These are phyloP conservation scores for Multifurca ochricompacta DNA, from an alignment of 768 basidiomycete genomes.

Conservation along the genomic window DNA sequence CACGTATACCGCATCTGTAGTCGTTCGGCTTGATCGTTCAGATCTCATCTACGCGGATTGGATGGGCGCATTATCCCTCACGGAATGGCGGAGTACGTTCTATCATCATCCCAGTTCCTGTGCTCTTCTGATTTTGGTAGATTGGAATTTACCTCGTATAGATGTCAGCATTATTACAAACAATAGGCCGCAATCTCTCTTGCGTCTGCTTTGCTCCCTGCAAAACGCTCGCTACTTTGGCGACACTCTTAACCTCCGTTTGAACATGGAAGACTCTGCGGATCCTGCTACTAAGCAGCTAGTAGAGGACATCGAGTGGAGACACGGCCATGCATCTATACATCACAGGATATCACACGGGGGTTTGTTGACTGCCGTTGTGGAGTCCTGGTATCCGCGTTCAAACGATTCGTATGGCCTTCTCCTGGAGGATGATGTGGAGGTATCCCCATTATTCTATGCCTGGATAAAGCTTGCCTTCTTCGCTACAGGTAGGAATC, in stretches of 20 bases:
- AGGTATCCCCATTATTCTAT: slow-evolving; percentile 77
- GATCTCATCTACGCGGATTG: slow-evolving; percentile 50
- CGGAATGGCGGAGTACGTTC: slow-evolving; percentile 51
- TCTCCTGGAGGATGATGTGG: slow-evolving; percentile 80
- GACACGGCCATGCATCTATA: slow-evolving; percentile 47
- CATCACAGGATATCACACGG: slow-evolving; percentile 73
- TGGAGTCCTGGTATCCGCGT: slow-evolving; percentile 84
- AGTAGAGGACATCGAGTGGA: slow-evolving; percentile 49
- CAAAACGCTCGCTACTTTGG: slow-evolving; percentile 55
- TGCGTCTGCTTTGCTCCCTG: slow-evolving; percentile 58
- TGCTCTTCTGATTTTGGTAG: slow-evolving; percentile 33
- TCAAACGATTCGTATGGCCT: slow-evolving; percentile 69
- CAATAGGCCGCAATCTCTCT: slow-evolving; percentile 62
- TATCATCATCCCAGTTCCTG: neutral
- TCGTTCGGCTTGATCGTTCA: slow-evolving; percentile 39
- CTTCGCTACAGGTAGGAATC: slow-evolving; percentile 57
- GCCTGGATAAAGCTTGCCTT: slow-evolving; percentile 79
- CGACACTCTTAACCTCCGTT: slow-evolving; percentile 51
- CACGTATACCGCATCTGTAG: slow-evolving; percentile 21
- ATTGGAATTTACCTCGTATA: slow-evolving; percentile 64
- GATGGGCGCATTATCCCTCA: slow-evolving; percentile 50
- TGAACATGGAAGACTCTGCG: slow-evolving; percentile 73
- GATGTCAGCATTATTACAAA: slow-evolving; percentile 74
- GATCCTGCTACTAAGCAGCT: slow-evolving; percentile 52
- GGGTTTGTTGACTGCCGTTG: slow-evolving; percentile 73